phyloP scores from a whole-genome alignment of 306 rosid genomes.

The Inga leiocalycina region DNA sequence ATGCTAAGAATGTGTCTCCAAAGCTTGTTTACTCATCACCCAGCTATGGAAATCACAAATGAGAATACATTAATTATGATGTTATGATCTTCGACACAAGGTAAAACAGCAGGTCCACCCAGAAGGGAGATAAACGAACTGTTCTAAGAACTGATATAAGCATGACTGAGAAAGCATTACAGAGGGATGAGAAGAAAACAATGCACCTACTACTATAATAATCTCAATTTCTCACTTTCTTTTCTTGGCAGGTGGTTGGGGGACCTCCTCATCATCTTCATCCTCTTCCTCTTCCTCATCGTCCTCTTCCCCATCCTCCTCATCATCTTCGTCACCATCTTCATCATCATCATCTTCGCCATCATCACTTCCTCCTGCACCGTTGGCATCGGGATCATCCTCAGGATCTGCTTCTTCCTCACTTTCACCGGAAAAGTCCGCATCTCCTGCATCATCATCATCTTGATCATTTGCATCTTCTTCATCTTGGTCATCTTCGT shows the following conservation, averaged over 20 bases:
- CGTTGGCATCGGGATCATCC: slow-evolving; percentile 65
- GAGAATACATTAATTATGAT: slow-evolving; percentile 10
- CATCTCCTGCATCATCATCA: slow-evolving; percentile 54
- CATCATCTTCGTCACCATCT: slow-evolving; percentile 31
- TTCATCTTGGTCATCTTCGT: slow-evolving; percentile 40
- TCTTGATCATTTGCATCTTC: slow-evolving; percentile 44
- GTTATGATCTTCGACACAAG: background rate
- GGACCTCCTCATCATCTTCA: slow-evolving; percentile 59
- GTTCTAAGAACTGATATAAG: slow-evolving; percentile 30
- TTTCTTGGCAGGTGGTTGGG: slow-evolving; percentile 75
- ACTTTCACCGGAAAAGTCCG: slow-evolving; percentile 67
- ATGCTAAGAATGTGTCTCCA: background rate
- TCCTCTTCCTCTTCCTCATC: slow-evolving; percentile 36
- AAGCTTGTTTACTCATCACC: background rate
- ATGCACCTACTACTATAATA: slow-evolving; percentile 2
- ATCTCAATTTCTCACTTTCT: slow-evolving; percentile 56
- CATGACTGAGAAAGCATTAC: slow-evolving; percentile 11
- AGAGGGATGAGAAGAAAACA: slow-evolving; percentile 14
- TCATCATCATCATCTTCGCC: slow-evolving; percentile 41
- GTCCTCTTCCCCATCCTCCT: slow-evolving; percentile 8
- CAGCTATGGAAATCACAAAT: background rate
- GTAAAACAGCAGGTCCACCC: slow-evolving; percentile 5
- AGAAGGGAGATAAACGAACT: slow-evolving; percentile 20
- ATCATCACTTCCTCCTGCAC: slow-evolving; percentile 53
- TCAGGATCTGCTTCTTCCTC: slow-evolving; percentile 64